Evolutionary conservation across 495 filamentous ascomycete species (phyloP).

Genomic region (Elaphomyces granulatus): DNA sequence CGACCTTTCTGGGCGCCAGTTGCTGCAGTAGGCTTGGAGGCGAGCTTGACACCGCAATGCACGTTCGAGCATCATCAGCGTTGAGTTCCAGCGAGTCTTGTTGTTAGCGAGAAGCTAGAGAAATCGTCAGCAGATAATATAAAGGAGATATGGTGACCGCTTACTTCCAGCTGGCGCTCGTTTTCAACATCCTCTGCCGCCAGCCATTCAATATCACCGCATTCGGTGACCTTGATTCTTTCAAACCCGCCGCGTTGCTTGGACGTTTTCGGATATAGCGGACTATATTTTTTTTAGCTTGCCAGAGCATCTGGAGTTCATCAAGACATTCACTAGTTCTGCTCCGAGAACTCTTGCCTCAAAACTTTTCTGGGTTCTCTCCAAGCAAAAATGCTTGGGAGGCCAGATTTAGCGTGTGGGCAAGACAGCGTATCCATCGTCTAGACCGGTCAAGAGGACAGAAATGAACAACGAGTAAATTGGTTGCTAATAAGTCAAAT

Average conservation of each 20-base stretch:
- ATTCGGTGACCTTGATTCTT: background rate
- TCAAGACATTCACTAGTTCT: background rate
- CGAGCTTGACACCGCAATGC: background rate
- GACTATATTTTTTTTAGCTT: background rate
- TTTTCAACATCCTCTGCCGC: background rate
- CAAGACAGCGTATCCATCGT: background rate
- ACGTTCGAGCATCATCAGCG: background rate
- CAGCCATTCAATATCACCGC: background rate
- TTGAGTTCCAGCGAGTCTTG: background rate
- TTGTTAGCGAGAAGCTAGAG: background rate
- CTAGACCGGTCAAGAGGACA: background rate
- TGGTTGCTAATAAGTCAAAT: too few relatives aligned
- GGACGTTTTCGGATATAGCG: background rate
- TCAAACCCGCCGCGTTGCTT: background rate
- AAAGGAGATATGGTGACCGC: background rate
- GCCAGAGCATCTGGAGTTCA: background rate
- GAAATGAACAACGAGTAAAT: background rate
- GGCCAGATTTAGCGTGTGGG: background rate
- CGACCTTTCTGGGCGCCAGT: background rate
- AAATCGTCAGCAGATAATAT: background rate
- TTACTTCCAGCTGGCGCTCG: background rate
- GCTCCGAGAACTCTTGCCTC: background rate
- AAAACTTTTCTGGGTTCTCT: background rate
- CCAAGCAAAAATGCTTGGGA: background rate
- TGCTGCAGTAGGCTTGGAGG: background rate